Percentiles rank a stretch among this genome's conserved stretches.
Evolutionary conservation across 192 early-diverging fungal species (phyloP).

Genomic region (Gaertneriomyces semiglobifer): DNA sequence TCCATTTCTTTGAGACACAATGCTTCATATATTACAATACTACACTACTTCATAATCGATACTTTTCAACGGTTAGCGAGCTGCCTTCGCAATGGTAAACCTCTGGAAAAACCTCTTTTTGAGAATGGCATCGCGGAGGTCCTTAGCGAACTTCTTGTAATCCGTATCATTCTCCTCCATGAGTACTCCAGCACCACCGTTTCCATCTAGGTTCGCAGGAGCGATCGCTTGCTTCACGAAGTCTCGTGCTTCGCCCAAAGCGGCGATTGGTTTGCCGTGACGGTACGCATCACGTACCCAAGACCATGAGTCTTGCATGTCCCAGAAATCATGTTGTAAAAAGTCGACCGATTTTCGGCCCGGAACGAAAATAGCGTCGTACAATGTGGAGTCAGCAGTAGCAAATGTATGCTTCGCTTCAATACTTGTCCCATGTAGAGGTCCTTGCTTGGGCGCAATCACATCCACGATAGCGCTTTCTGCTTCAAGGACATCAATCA

Average conservation of each 20-base stretch:
- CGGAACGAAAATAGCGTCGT: slow-evolving; percentile 11
- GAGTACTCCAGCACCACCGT: slow-evolving; percentile 1
- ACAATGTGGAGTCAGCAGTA: slow-evolving; percentile 5
- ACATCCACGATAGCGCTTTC: slow-evolving; percentile 6
- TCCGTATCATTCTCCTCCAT: neutral
- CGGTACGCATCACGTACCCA: slow-evolving; percentile 26
- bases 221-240: slow-evolving; percentile 11
- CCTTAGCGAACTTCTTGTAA: neutral
- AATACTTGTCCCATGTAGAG: slow-evolving; percentile 10
- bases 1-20: too few species aligned
- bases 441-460: slow-evolving; percentile 3
- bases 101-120: slow-evolving; percentile 8
- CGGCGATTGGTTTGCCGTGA: slow-evolving; percentile 24
- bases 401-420: slow-evolving; percentile 7
- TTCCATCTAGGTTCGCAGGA: neutral
- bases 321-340: neutral
- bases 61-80: too few species aligned
- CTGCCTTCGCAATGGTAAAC: neutral
- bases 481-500: neutral
- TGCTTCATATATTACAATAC: too few species aligned
- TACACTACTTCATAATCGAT: too few species aligned
- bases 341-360: slow-evolving; percentile 1
- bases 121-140: neutral
- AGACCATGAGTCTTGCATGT: slow-evolving; percentile 14
- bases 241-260: slow-evolving; percentile 15